Evolutionary conservation across 176 grass and related monocot genomes (phyloP), one percentile per base, ranked within the genome.

Genomic region (Ensete glaucum): DNA sequence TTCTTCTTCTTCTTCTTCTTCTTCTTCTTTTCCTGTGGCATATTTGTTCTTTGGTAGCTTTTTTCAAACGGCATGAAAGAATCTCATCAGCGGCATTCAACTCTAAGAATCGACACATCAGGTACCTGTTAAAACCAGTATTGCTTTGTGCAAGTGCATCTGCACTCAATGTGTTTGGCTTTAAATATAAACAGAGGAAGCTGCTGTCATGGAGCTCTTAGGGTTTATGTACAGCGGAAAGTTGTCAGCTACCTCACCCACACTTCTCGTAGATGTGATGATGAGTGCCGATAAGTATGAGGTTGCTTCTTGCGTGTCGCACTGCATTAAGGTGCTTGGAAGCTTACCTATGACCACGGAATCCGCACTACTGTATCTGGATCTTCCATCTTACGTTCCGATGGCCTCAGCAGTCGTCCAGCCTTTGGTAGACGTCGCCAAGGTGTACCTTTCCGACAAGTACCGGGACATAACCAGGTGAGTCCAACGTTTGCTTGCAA

Each of bases 51-150:
- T 64, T 75, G 8, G 81, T 82, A 98, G 90, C 84, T 93, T 82
- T 98, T 98, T 77, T 98, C 90, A 83, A 98, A 98, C 63, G 95
- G 95, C 65, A 93, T 98, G 94, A 93, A 87, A 84, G 94, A 98
- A 86, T 98, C 94, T 78, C 90, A 91, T 80, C 82, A 93, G 80
- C 82, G 86, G 76, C 82, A 98, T 74, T 78, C 84, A 64, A 98
- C 90, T 64, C 59, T 98, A 72, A 82, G 82, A 93, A 93, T 98
- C 84, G 83, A 84, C 67, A 88, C 87, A 53, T 91, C 88, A 85
- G 90, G 95, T 94, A 87, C 85, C 75, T 70, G 77, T 20, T 51
- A 62, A 71, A 53, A 34, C 19, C 6, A 50, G 29, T 5, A 50
- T 17, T 50, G 5, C 8, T 69, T 69, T 16, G 43, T 69, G 27